Base-by-base conservation (phyloP, 208 protist species). In the Wallacemonas sp. region DNA sequence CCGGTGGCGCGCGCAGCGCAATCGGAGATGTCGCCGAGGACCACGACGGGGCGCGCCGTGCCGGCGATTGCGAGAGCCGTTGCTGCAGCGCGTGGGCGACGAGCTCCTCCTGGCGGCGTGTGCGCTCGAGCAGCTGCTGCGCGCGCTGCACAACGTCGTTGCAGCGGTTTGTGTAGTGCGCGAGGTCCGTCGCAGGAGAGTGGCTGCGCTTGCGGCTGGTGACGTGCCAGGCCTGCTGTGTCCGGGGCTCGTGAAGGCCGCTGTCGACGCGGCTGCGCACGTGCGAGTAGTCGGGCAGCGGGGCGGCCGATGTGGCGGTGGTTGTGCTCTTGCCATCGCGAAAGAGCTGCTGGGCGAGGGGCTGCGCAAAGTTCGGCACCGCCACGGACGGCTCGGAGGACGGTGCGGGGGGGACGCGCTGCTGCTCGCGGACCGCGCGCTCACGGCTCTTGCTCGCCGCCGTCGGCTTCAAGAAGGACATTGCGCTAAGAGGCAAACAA, bases 61-160 rank as follows among this genome's bases (percentile, higher is more conserved):
- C 46, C n/a, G 75, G 75, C 11, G 72, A 77, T 48, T 77, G 68
- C 20, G 75, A 76, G 2, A 72, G 48, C 22, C 80, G 76, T 38
- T 75, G 65, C 67, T 81, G 70, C 18, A 91, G 71, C 18, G 70
- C 74, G 23, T 57, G 44, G 25, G 61, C 65, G n/a, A 74, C 59
- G 0, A 50, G 54, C 48, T 62, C 33, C 68, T 82, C 72, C 62
- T 86, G 76, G 31, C 73, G 66, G 7, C 50, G 65, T 18, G 80
- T 67, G 5, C 72, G 59, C 38, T 83, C 72, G 7, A 92, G 77
- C 45, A 92, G 64, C 29, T 68, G 62, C 38, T 87, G 62, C 0
- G 81, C 86, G 18, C 83, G 82, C 50, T 76, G 59, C 8, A 86
- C 62, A 33, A 83, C 81, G 14, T 61, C 68, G 66, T 87, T 81